A percentile compares a stretch with the other conserved stretches of the same genome.
These are phyloP conservation scores for Amanita muscaria DNA, from an alignment of 768 basidiomycete genomes.

Conservation along the genomic window DNA sequence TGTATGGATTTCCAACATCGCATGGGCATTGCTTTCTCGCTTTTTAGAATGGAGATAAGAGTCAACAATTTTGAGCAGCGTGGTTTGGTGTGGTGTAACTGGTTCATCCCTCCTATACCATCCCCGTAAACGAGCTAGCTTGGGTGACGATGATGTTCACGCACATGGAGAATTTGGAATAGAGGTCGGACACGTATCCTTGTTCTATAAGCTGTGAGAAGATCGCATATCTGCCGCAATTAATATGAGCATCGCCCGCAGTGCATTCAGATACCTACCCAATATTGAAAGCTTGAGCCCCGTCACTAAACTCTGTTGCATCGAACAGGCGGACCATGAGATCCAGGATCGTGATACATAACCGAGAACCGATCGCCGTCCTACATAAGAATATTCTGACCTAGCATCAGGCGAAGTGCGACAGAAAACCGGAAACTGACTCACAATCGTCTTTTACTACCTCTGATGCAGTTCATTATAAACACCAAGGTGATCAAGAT, in stretches of 20 bases:
- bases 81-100: conserved; percentile 78
- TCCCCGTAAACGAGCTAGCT: not conserved
- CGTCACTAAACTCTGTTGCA: conserved; percentile 53
- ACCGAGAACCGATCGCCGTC: conserved; percentile 47
- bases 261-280: conserved; percentile 38
- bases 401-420: conserved; percentile 10
- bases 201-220: conserved; percentile 55
- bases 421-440: conserved; percentile 15
- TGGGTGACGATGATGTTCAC: conserved; percentile 16
- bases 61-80: conserved; percentile 81
- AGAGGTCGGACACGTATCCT: conserved; percentile 51
- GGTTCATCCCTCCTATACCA: conserved; percentile 51
- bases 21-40: conserved; percentile 17
- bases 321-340: conserved; percentile 65
- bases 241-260: conserved; percentile 5
- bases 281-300: conserved; percentile 64
- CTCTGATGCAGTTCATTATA: conserved; percentile 62
- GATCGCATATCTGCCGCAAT: conserved; percentile 46
- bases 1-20: conserved; percentile 28
- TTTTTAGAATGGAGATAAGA: conserved; percentile 61
- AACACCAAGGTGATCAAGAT: conserved; percentile 59
- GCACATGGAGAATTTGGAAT: conserved; percentile 52
- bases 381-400: conserved; percentile 44
- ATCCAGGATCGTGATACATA: conserved; percentile 65
- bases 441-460: conserved; percentile 47